A percentile compares a stretch with the other conserved stretches of the same genome.
Evolutionary conservation across 176 grass and related monocot genomes (phyloP).

Genomic region (Triticum urartu): DNA sequence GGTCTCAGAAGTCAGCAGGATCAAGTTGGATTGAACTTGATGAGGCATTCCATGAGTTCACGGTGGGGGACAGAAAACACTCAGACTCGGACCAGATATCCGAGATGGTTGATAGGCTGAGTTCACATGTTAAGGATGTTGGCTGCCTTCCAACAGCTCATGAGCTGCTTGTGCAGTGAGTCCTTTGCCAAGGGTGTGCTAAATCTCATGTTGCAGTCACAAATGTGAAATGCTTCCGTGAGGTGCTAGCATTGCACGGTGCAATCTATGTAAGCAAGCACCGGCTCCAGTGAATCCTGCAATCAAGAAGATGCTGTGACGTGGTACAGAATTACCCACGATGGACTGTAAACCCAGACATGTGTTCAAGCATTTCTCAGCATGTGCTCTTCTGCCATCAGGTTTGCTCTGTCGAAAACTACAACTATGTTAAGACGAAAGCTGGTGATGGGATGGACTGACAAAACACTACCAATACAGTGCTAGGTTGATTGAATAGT

Average conservation of each 20-base stretch:
- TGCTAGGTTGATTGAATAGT: slow-evolving; percentile 27
- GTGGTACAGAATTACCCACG: slow-evolving; percentile 28
- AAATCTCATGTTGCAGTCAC: not conserved
- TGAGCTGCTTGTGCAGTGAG: slow-evolving; percentile 40
- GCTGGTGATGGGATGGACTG: not conserved
- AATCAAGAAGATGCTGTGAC: slow-evolving; percentile 14
- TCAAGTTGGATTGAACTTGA: slow-evolving; percentile 72
- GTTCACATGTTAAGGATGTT: slow-evolving; percentile 52
- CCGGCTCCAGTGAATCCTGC: not conserved
- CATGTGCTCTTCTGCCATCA: slow-evolving; percentile 4
- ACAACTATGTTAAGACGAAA: slow-evolving; percentile 4
- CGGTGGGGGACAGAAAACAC: slow-evolving; percentile 56
- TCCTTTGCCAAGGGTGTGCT: slow-evolving; percentile 10
- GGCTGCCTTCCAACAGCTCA: slow-evolving; percentile 43
- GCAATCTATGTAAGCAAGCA: slow-evolving; percentile 19
- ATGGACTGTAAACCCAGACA: slow-evolving; percentile 5
- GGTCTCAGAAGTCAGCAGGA: slow-evolving; percentile 61
- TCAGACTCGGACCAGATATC: slow-evolving; percentile 36
- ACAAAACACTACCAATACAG: slow-evolving; percentile 19
- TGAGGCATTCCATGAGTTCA: slow-evolving; percentile 71
- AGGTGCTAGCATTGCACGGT: not conserved
- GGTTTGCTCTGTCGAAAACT: slow-evolving; percentile 25
- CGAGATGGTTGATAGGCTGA: slow-evolving; percentile 60
- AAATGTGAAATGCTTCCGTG: not conserved
- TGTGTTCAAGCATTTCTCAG: slow-evolving; percentile 4